Base-by-base conservation (phyloP, 768 basidiomycete species). In the Pholiota molesta region DNA sequence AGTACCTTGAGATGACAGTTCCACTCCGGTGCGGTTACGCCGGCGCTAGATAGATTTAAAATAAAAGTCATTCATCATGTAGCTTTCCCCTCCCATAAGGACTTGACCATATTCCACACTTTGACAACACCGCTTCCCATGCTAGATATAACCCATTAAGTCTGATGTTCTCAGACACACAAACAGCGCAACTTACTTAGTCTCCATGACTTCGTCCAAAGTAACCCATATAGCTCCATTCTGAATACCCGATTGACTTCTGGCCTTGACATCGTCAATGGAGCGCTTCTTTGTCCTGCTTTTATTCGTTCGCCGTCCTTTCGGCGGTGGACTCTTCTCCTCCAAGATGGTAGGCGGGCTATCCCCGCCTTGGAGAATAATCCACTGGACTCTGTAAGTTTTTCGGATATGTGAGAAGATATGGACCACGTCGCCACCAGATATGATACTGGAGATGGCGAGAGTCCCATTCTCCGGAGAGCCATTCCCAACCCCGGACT, bases 321-420 rank as follows among this genome's bases (percentile, higher is more conserved):
- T 62, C 47, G 52, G 40, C 31, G 53, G 42, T 37, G 44, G 26
- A 11, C 31, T 49, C 59, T 60, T 29, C 39, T 52, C 62, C 51
- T 64, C 59, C 19, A 44, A n/a, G 39, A 74, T 58, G 16, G 65
- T 57, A 39, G 87, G 89, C n/a, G 75, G 77, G 13, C 70, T 65
- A 19, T 72, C 69, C 16, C 86, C 86, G 23, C 89, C 88, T 66
- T 84, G 80, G 44, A 92, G 64, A 28, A 89, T 63, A 37, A 90
- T 85, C 89, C 90, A 91, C 65, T 88, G 86, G 17, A 85, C 81
- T 60, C 87, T 83, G 71, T 91, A 96, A 13, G 91, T 95, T 78
- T 95, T 94, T 68, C 80, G 86, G 70, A 96, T 92, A 71, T 98
- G 95, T 9, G 92, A 94, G 75, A 97, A 97, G 52, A 94, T 77